A percentile compares a stretch with the other conserved stretches of the same genome.
Conservation (phyloP, 768 basidiomycete genomes). For the Porphyrellus cyaneotinctus region DNA sequence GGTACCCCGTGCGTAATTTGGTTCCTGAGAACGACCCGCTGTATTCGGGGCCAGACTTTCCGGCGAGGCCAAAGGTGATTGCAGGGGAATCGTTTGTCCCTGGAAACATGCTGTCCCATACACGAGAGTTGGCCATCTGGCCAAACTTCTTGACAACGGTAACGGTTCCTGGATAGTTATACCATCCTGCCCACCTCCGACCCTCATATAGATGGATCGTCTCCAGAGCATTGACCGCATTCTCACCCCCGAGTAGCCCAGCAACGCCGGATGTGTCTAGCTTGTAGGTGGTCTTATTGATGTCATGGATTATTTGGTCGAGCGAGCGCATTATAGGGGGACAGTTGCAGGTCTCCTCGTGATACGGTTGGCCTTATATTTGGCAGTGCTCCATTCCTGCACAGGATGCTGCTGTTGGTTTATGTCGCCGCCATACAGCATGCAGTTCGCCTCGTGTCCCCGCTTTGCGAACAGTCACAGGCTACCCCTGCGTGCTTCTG, state of each 20-base stretch:
- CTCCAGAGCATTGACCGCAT: constrained; percentile 30
- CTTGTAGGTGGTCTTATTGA: constrained; percentile 16
- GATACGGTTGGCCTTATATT: constrained; percentile 8
- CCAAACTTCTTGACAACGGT: constrained; percentile 33
- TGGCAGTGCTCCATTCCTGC: not conserved
- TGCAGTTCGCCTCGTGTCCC: not conserved
- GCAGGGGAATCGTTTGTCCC: constrained; percentile 27
- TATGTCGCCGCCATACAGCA: not conserved
- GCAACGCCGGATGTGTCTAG: constrained; percentile 29
- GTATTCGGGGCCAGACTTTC: constrained; percentile 54
- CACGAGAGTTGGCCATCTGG: constrained; percentile 20
- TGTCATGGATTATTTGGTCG: constrained; percentile 3
- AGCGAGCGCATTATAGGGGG: constrained; percentile 15
- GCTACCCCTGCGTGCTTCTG: not conserved
- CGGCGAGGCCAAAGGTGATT: constrained; percentile 27
- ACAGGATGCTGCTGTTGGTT: not conserved
- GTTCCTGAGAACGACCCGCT: constrained; percentile 68
- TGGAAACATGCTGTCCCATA: constrained; percentile 34
- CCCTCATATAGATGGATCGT: constrained; percentile 31
- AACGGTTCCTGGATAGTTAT: constrained; percentile 34
- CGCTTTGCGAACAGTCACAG: not conserved
- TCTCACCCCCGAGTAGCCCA: constrained; percentile 33
- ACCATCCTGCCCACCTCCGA: constrained; percentile 34
- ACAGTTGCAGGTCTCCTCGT: not conserved
- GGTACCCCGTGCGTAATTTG: constrained; percentile 47